Conservation (phyloP, 2,329 filamentous ascomycete genomes). For the Proliferodiscus dingleyae region DNA sequence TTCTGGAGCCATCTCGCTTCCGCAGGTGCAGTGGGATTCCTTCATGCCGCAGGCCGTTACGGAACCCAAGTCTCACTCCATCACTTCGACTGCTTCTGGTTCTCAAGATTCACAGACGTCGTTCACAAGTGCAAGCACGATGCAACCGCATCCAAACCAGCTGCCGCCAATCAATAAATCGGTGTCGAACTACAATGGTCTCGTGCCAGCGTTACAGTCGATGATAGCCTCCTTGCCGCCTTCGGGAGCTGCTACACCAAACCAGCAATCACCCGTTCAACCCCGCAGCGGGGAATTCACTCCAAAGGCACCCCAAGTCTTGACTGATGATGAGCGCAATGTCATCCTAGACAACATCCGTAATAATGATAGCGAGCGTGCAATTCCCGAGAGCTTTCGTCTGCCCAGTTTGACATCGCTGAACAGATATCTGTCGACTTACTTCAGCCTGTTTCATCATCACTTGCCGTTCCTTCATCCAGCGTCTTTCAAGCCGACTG, state of each 20-base stretch:
- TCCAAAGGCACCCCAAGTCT: conserved; percentile 72
- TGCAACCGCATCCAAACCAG: conserved; percentile 55
- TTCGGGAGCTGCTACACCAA: conserved; percentile 64
- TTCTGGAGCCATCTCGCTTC: conserved; percentile 72
- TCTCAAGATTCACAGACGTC: conserved; percentile 65
- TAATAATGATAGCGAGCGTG: conserved; percentile 71
- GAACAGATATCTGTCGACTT: conserved; percentile 90
- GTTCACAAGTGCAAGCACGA: conserved; percentile 53
- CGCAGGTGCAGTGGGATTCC: conserved; percentile 87
- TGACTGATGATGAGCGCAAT: conserved; percentile 78
- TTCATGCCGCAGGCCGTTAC: conserved; percentile 68
- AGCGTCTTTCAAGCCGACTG: conserved; percentile 77
- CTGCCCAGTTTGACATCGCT: conserved; percentile 74
- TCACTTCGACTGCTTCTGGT: conserved; percentile 60
- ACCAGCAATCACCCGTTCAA: conserved; percentile 68
- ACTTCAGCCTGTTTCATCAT: conserved; percentile 96
- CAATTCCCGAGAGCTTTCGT: conserved; percentile 83
- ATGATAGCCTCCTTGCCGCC: conserved; percentile 68
- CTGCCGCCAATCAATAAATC: conserved; percentile 63
- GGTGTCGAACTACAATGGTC: conserved; percentile 50
- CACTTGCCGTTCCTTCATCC: conserved; percentile 95
- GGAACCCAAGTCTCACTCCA: conserved; percentile 72
- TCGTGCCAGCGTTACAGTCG: conserved; percentile 63
- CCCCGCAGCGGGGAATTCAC: conserved; percentile 64
- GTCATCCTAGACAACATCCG: conserved; percentile 83